phyloP scores from a whole-genome alignment of 2,329 filamentous ascomycete species.

The Thelonectria rubi region DNA sequence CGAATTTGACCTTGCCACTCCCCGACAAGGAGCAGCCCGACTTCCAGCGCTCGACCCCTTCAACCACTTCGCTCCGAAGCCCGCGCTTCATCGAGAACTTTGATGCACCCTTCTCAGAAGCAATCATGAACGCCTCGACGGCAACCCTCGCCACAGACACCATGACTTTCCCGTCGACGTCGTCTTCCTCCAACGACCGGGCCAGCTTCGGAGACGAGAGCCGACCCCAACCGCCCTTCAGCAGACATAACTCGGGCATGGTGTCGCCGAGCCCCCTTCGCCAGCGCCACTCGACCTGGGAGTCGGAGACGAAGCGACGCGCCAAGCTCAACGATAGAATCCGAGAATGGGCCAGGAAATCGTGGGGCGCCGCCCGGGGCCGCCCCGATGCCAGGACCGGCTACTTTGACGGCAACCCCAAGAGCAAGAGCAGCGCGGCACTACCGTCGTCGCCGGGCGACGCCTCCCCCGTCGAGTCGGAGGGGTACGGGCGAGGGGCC shows the following conservation, averaged over 20 bases:
- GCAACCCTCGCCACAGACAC: slow-evolving; percentile 42
- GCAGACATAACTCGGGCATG: slow-evolving; percentile 8
- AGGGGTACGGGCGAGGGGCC: slow-evolving; percentile 19
- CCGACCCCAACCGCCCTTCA: slow-evolving; percentile 26
- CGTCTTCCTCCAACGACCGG: slow-evolving; percentile 32
- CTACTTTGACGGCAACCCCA: slow-evolving; percentile 32
- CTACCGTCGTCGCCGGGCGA: slow-evolving; percentile 31
- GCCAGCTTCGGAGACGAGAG: slow-evolving; percentile 41
- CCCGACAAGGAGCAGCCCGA: slow-evolving; percentile 35
- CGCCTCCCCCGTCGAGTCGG: slow-evolving; percentile 29
- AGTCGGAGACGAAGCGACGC: slow-evolving; percentile 41
- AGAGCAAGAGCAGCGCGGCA: slow-evolving; percentile 31
- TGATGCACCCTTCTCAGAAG: slow-evolving; percentile 50
- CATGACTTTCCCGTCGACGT: slow-evolving; percentile 41
- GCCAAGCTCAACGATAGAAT: slow-evolving; percentile 47
- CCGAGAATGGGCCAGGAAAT: slow-evolving; percentile 47
- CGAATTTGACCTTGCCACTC: slow-evolving; percentile 42
- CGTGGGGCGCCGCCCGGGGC: slow-evolving; percentile 41
- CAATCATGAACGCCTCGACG: slow-evolving; percentile 45
- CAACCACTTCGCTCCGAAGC: slow-evolving; percentile 37
- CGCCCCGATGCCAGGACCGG: slow-evolving; percentile 37
- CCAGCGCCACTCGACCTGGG: slow-evolving; percentile 42
- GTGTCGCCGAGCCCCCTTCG: slow-evolving; percentile 31
- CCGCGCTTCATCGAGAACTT: slow-evolving; percentile 52
- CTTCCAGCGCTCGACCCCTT: slow-evolving; percentile 31